A percentile compares a stretch with the other conserved stretches of the same genome.
Conservation (phyloP, 2,329 filamentous ascomycete species). For the Fulvia fulva region DNA sequence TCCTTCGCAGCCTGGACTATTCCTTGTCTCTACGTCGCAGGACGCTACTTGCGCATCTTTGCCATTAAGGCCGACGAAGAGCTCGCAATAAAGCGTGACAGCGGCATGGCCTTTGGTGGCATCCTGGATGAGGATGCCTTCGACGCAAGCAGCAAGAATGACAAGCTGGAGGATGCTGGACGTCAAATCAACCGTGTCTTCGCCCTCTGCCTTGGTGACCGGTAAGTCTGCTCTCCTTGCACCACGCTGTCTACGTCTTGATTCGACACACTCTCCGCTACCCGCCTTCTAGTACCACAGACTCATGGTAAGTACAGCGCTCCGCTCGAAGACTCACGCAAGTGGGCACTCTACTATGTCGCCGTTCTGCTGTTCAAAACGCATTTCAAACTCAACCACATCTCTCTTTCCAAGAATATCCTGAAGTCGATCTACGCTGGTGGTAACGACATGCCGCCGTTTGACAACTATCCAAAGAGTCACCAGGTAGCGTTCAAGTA, state of each 20-base stretch:
- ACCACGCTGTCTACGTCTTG: background rate
- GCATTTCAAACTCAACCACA: constrained; percentile 84
- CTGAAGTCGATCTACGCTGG: constrained; percentile 75
- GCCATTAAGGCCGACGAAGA: constrained; percentile 87
- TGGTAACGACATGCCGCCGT: constrained; percentile 66
- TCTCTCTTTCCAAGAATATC: constrained; percentile 85
- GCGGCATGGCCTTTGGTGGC: constrained; percentile 31
- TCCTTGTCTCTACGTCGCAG: constrained; percentile 80
- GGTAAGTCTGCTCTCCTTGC: constrained; percentile 51
- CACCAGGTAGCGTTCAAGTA: constrained; percentile 96
- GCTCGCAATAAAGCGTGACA: constrained; percentile 45
- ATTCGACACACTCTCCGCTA: background rate
- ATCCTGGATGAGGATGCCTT: constrained; percentile 86
- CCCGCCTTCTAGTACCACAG: constrained; percentile 10
- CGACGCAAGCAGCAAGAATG: constrained; percentile 69
- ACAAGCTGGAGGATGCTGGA: constrained; percentile 85
- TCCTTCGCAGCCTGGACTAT: constrained; percentile 87
- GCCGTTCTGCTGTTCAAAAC: constrained; percentile 97
- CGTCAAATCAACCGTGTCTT: constrained; percentile 90
- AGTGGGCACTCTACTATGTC: constrained; percentile 96
- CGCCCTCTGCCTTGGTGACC: constrained; percentile 81
- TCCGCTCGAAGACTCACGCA: constrained; percentile 80
- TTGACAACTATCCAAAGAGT: constrained; percentile 77
- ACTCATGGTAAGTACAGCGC: constrained; percentile 52
- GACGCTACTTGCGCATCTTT: constrained; percentile 80